Conservation (phyloP, 306 rosid species). For the Quercus suber region DNA sequence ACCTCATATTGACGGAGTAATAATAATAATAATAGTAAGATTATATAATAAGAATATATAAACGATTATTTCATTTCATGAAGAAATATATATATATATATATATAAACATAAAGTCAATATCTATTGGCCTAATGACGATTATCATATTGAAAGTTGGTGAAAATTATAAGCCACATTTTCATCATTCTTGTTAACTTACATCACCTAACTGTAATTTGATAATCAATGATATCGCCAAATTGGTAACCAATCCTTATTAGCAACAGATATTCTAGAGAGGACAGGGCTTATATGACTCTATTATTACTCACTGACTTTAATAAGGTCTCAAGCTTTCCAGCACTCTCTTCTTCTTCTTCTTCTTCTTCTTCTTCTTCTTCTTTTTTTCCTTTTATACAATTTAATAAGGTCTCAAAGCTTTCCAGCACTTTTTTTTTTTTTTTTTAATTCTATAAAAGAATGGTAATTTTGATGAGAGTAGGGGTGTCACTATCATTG, state of each 20-base stretch:
- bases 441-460: not conserved
- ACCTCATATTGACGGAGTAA: conserved; percentile 2
- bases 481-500: conserved; percentile 17
- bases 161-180: conserved; percentile 27
- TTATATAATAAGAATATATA: not conserved
- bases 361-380: not conserved
- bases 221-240: conserved; percentile 6
- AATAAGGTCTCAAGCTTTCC: not conserved
- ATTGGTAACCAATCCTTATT: conserved; percentile 29
- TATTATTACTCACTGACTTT: conserved; percentile 1
- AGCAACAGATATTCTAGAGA: conserved; percentile 10
- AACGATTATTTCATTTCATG: not conserved
- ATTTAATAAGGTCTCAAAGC: too few species aligned
- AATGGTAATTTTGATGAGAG: not conserved
- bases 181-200: conserved; percentile 21
- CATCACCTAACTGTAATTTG: conserved; percentile 25
- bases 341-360: not conserved
- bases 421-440: not conserved
- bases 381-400: not conserved
- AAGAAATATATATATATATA: not conserved
- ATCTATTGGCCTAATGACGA: conserved; percentile 14
- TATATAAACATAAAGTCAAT: conserved; percentile 23
- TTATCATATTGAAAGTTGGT: conserved; percentile 25
- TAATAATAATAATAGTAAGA: too few species aligned
- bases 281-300: not conserved